phyloP scores from a whole-genome alignment of 2,329 filamentous ascomycete species.

The Nigrospora sphaerica region DNA sequence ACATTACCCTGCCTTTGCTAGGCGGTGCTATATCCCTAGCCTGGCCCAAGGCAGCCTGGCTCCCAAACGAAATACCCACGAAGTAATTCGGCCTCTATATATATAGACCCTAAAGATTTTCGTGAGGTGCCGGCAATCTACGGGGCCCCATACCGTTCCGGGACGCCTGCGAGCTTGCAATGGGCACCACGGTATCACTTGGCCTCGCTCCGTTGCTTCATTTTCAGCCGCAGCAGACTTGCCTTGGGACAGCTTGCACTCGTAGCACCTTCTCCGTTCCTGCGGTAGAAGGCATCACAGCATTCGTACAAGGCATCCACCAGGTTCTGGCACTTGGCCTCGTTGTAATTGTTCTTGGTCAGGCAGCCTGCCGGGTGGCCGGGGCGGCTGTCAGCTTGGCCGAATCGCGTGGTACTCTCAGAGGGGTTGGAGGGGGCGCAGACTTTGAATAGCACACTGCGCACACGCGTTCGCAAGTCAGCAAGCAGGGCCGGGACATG shows the following conservation, averaged over 20 bases:
- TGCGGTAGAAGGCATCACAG: slow-evolving; percentile 81
- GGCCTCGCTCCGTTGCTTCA: slow-evolving; percentile 60
- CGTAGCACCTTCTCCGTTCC: slow-evolving; percentile 67
- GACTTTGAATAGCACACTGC: slow-evolving; percentile 87
- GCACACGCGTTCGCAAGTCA: background rate
- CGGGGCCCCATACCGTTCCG: too few relatives aligned
- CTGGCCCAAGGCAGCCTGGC: background rate
- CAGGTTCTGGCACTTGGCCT: slow-evolving; percentile 70
- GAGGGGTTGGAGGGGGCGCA: slow-evolving; percentile 1
- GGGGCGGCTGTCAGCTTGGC: background rate
- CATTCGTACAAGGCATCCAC: slow-evolving; percentile 89
- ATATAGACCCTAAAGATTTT: too few relatives aligned
- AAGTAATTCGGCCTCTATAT: too few relatives aligned
- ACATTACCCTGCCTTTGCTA: slow-evolving; percentile 8
- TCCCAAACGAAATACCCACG: too few relatives aligned
- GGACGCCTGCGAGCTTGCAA: too few relatives aligned
- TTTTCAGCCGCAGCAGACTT: slow-evolving; percentile 70
- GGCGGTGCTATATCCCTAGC: background rate
- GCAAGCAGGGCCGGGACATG: slow-evolving; percentile 1
- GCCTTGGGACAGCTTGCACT: slow-evolving; percentile 83
- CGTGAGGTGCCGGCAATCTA: too few relatives aligned
- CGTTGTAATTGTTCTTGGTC: slow-evolving; percentile 75
- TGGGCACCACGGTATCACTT: too few relatives aligned
- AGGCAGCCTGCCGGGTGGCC: slow-evolving; percentile 59
- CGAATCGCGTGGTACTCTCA: background rate